Conservation (phyloP, 1,284 basidiomycete genomes). For the Sanghuangporus weigelae region DNA sequence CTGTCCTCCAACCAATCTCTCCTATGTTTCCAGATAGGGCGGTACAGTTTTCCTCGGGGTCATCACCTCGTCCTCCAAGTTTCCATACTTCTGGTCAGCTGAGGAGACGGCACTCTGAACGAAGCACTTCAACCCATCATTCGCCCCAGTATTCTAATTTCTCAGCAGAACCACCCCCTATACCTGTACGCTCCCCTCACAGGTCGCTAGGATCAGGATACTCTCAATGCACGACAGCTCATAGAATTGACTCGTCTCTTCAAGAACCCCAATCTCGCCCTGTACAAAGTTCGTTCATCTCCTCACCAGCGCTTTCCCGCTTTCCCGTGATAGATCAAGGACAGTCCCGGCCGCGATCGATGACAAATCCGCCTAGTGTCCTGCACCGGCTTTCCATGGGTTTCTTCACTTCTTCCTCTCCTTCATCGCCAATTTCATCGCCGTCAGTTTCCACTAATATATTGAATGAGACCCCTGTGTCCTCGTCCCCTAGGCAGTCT, state of each 20-base stretch:
- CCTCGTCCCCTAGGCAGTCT: constrained; percentile 32
- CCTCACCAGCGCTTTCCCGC: constrained; percentile 12
- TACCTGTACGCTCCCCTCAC: constrained; percentile 9
- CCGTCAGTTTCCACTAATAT: constrained; percentile 25
- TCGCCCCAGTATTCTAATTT: constrained; percentile 17
- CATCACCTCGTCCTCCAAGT: constrained; percentile 22
- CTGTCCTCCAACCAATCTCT: constrained; percentile 14
- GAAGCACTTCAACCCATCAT: constrained; percentile 24
- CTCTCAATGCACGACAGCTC: neutral
- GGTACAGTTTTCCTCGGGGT: constrained; percentile 5
- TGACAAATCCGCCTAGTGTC: constrained; percentile 66
- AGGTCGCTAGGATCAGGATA: neutral
- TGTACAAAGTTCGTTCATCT: constrained; percentile 1
- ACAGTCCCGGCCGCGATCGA: constrained; percentile 44
- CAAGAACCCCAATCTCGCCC: neutral
- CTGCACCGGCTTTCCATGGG: constrained; percentile 63
- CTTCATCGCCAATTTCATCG: constrained; percentile 32
- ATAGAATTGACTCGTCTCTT: neutral
- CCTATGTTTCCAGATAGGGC: constrained; percentile 15
- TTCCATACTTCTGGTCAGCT: constrained; percentile 34
- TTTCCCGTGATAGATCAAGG: constrained; percentile 5
- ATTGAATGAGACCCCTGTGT: constrained; percentile 21
- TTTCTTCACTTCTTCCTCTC: constrained; percentile 44
- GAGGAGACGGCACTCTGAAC: constrained; percentile 49
- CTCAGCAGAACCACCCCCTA: constrained; percentile 14